Evolutionary conservation across 805 yeast species (phyloP).

Genomic region (Phaffomyces thermotolerans): DNA sequence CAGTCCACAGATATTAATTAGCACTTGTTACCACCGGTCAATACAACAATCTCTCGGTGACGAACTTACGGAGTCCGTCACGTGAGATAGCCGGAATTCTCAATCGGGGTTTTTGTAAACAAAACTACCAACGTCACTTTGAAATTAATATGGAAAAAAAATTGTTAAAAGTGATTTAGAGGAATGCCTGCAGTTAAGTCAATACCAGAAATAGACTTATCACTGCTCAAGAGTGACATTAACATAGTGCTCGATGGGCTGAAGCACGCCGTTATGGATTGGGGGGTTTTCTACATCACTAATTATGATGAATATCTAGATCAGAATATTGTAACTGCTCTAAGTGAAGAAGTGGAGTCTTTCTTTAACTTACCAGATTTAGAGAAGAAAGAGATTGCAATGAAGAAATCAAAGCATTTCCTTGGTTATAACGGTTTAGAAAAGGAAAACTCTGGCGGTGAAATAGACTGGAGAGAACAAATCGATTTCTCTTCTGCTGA

Average conservation of each 20-base stretch:
- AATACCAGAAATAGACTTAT: constrained; percentile 16
- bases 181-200: neutral
- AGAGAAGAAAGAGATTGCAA: constrained; percentile 27
- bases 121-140: neutral
- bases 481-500: constrained; percentile 45
- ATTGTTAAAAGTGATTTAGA: neutral
- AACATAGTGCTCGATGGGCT: constrained; percentile 15
- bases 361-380: constrained; percentile 31
- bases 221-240: constrained; percentile 3
- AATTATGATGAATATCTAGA: constrained; percentile 26
- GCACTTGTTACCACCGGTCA: no score
- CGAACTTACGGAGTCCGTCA: neutral
- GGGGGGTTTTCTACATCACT: constrained; percentile 32
- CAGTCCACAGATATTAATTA: no score
- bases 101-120: neutral
- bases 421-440: constrained; percentile 39
- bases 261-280: constrained; percentile 31
- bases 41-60: neutral
- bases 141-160: neutral
- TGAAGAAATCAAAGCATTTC: constrained; percentile 38
- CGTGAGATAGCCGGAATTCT: neutral
- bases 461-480: constrained; percentile 44
- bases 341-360: constrained; percentile 23
- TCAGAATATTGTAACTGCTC: constrained; percentile 23
- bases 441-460: constrained; percentile 37